Evolutionary conservation across 208 protist species (phyloP), one percentile per base, ranked within the genome.

Genomic region (Leishmania amazonensis): DNA sequence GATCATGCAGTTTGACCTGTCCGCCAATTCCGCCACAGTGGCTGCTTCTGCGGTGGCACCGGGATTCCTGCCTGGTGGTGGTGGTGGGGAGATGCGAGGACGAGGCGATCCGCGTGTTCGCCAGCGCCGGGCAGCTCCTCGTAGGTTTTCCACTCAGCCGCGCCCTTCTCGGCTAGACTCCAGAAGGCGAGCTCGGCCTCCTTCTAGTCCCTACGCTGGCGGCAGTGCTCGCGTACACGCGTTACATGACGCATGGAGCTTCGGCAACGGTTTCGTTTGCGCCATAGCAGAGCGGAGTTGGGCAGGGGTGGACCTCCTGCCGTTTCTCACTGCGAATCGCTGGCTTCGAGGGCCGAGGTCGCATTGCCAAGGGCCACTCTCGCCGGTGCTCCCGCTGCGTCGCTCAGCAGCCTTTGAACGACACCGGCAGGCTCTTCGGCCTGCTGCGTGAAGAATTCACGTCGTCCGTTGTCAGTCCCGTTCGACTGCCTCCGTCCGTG

Each of bases 171-270:
- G 71, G 74, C n/a, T 93, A 84, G 88, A 90, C 88, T 3, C 87
- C 75, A 31, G 88, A 93, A 71, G 84, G 85, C n/a, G 79, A 85
- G 75, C 82, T 93, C 74, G 85, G 78, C 54, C 73, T 87, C 13
- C 35, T 93, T 2, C 86, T 86, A 0, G 68, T 79, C 24, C 49
- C 60, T 15, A 58, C 86, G 3, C 67, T 81, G 49, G 85, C 83
- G 42, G 74, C 88, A 0, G 76, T 90, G 8, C 90, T 90, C 57
- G 76, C 84, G 4, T 74, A 76, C 68, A 75, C 57, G 79, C 68
- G 77, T 15, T 72, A 74, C 21, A 64, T 80, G 11, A 73, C 60
- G 13, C 49, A 76, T 5, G 24, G 54, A 24, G 53, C 75, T 3
- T 53, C 60, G 45, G 8, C 75, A n/a, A 67, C 42, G 2, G 51